Evolutionary conservation across 2,329 filamentous ascomycete genomes (phyloP).

Genomic region (Neonectria coccinea): DNA sequence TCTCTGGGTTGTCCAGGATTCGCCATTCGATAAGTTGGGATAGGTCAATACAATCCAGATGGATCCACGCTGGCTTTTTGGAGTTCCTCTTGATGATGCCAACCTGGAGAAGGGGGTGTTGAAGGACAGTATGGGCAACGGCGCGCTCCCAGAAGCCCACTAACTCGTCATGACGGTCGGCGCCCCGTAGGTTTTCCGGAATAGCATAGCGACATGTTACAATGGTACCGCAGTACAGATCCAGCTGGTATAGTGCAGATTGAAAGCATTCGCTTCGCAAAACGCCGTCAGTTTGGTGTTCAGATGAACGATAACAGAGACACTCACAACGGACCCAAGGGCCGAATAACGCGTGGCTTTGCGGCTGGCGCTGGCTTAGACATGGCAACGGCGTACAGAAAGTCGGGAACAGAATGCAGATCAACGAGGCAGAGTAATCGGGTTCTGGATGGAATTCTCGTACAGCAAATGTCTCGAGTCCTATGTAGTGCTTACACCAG

Average conservation of each 20-base stretch:
- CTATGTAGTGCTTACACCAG: not conserved
- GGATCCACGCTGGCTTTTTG: slow-evolving; percentile 9
- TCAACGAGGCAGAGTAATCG: not conserved
- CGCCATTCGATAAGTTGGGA: slow-evolving; percentile 16
- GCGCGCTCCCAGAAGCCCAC: slow-evolving; percentile 14
- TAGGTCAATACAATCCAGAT: slow-evolving; percentile 12
- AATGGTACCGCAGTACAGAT: slow-evolving; percentile 14
- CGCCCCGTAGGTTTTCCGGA: slow-evolving; percentile 4
- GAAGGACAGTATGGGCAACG: slow-evolving; percentile 19
- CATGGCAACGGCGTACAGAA: not conserved
- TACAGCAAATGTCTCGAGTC: too few relatives aligned
- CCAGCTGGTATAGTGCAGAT: slow-evolving; percentile 12
- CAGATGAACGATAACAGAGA: too few relatives aligned
- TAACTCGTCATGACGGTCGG: not conserved
- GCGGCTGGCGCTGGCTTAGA: not conserved
- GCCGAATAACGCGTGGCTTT: slow-evolving; percentile 19
- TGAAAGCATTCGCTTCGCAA: slow-evolving; percentile 17
- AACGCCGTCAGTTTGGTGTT: not conserved
- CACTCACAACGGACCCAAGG: slow-evolving; percentile 18
- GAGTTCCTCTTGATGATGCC: slow-evolving; percentile 10
- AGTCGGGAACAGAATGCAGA: not conserved
- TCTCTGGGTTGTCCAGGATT: slow-evolving; percentile 3
- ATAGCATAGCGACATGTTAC: slow-evolving; percentile 20
- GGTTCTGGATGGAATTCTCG: not conserved
- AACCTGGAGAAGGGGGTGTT: slow-evolving; percentile 28